These are phyloP conservation scores for Lippia alba DNA, from an alignment of 305 asterid species.

Conservation along the genomic window DNA sequence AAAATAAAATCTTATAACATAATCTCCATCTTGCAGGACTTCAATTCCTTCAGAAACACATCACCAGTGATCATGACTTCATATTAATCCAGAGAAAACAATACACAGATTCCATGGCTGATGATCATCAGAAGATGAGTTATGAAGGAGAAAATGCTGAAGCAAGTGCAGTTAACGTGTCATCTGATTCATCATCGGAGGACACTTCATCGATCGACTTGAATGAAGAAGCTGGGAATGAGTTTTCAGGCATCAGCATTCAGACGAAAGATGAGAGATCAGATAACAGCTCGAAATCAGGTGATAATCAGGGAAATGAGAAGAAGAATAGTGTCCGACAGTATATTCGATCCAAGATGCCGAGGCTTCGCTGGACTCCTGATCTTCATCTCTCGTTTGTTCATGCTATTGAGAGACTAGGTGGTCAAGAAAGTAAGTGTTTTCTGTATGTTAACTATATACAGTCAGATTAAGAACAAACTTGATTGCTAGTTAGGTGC, in stretches of 20 bases:
- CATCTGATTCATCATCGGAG: slow-evolving; percentile 53
- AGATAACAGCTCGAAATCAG: slow-evolving; percentile 25
- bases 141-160: slow-evolving; percentile 22
- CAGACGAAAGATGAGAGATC: slow-evolving; percentile 40
- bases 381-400: slow-evolving; percentile 87
- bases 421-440: slow-evolving; percentile 92
- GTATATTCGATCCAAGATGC: slow-evolving; percentile 82
- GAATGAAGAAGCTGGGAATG: slow-evolving; percentile 61
- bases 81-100: slow-evolving; percentile 2
- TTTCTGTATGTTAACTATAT: not conserved
- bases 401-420: slow-evolving; percentile 82
- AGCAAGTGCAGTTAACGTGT: slow-evolving; percentile 23
- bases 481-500: too few species aligned
- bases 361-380: slow-evolving; percentile 94
- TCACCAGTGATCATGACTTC: not conserved
- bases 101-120: slow-evolving; percentile 34
- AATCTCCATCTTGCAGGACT: not conserved
- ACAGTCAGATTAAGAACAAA: not conserved
- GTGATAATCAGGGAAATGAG: slow-evolving; percentile 33
- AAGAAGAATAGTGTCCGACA: slow-evolving; percentile 60
- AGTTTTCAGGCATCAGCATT: slow-evolving; percentile 37
- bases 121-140: slow-evolving; percentile 28
- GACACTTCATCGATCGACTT: slow-evolving; percentile 57
- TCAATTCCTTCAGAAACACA: not conserved
- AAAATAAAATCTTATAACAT: not conserved